A percentile compares a stretch with the other conserved stretches of the same genome.
These are phyloP conservation scores for Dianthus caryophyllus DNA, from an alignment of 148 eudicot species.

Conservation along the genomic window DNA sequence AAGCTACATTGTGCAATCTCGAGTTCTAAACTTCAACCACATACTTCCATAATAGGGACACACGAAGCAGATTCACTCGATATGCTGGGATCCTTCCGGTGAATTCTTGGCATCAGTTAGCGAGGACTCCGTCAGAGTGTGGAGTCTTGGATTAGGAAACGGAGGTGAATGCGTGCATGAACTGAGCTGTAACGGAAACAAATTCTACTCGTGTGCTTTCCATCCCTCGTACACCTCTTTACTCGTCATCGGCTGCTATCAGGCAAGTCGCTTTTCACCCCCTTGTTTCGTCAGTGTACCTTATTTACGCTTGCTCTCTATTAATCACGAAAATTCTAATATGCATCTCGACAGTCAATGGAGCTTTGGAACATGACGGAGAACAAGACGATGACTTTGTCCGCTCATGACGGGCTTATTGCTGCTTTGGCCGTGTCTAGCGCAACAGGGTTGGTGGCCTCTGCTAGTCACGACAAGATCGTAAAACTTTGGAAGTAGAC, in stretches of 20 bases:
- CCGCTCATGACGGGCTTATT: conserved; percentile 74
- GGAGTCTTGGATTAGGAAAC: conserved; percentile 67
- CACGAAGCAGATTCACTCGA: conserved; percentile 60
- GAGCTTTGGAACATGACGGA: conserved; percentile 95
- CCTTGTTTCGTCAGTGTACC: too few species aligned
- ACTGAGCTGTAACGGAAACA: conserved; percentile 73
- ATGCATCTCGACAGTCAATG: conserved; percentile 42
- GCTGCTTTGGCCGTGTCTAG: conserved; percentile 61
- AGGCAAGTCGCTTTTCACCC: conserved; percentile 49
- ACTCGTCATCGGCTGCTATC: conserved; percentile 87
- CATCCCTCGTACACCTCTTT: conserved; percentile 78
- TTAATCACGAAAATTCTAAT: neutral
- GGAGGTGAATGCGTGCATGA: conserved; percentile 79
- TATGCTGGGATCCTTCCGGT: conserved; percentile 87
- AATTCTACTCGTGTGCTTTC: conserved; percentile 80
- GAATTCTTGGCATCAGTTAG: conserved; percentile 85
- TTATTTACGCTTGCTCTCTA: neutral
- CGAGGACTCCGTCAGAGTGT: conserved; percentile 81
- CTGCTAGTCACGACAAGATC: conserved; percentile 80
- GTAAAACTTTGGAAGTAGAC: conserved; percentile 77
- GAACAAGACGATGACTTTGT: conserved; percentile 60
- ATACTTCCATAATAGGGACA: conserved; percentile 54
- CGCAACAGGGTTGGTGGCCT: conserved; percentile 66
- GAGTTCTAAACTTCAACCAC: neutral
- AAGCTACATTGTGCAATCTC: neutral